Base-by-base conservation (phyloP, 805 yeast genomes). In the Starmerella ratchasimensis region DNA sequence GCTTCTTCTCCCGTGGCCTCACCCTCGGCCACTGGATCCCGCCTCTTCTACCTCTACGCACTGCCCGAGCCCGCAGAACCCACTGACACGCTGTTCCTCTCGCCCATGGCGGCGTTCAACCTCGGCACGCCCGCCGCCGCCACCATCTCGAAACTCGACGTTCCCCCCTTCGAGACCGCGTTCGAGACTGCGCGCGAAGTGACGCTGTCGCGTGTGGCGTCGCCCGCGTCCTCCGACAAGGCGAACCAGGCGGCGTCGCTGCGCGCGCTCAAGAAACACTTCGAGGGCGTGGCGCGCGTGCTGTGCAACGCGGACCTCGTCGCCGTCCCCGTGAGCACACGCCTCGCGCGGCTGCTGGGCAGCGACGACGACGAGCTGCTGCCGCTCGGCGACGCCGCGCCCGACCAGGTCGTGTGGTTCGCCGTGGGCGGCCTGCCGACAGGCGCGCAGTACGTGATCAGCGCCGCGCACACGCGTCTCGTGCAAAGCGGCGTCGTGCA, bases 401-500 rank as follows among this genome's bases (percentile, higher is more conserved):
- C 80, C 1, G 82, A 84, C 53, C 63, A 72, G 0, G 68, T 86
- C 15, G 93, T 84, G 0, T 88, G 95, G 95, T 88, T 84, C 57
- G 71, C 71, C 47, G 69, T 88, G 3, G 35, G 31, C 2, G 45
- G 52, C 8, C 35, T 43, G 14, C 41, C 46, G 4, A 16, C 26
- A 8, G 31, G 37, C 14, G 34, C 33, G 3, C 53, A 54, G 48
- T 78, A 60, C 47, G 53, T 74, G 0, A 68, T 86, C 25, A 84
- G 80, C 54, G 75, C 93, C 0, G 44, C 63, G 0, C 69, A 68
- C 42, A 80, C 94, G 0, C 66, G 76, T 31, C 65, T 88, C 65
- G 66, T 72, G 3, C 90, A 74, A 50, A 64, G 74, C 9, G 94
- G 88, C 2, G 62, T 68, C 1, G 72, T 68, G 1, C 44, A 48